Evolutionary conservation across 1,139 yeast species (phyloP), one percentile per base, ranked within the genome.

Genomic region (Sugiyamaella neomexicana): DNA sequence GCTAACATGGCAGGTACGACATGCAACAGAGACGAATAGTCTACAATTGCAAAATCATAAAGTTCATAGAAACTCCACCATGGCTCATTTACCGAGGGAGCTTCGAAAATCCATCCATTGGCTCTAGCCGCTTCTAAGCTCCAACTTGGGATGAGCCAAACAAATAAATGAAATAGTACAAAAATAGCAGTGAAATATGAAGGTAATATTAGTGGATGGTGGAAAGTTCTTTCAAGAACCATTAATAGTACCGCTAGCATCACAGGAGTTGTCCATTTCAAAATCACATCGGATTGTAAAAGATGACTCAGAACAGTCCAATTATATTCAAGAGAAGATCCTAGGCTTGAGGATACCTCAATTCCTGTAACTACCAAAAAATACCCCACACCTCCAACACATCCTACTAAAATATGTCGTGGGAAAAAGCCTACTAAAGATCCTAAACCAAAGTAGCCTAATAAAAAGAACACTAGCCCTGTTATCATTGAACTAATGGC

Each of bases 311-410:
- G 71, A 8, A 89, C 86, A 1, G 72, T 79, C 64, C 75, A 67
- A 56, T 82, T 80, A 67, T 89, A 90, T 52, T 76, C 79, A 48
- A 91, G 71, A 5, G 89, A 85, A 7, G 95, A 93, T 53, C 81
- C 85, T 40, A 89, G 72, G 57, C 96, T 77, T 0, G 97, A 85
- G 9, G 90, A 80, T 0, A 93, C 97, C 67, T 91, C 98, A 34
- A 93, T 73, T 1, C 97, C 99, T 0, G 99, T 93, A 1, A 89
- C 85, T 1, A 91, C 75, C 59, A 93, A 76, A 70, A 93, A 93
- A 72, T 88, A 91, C 1, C 99, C 99, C 48, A 93, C 99, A 64
- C 99, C 99, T 45, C 99, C 99, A 64, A 93, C 91, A 69, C 98
- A 93, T 1, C 99, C 99, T 27, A 93, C 95, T 42, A 93, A 77